Conservation (phyloP, 2,329 filamentous ascomycete genomes). For the Cadophora sp. region DNA sequence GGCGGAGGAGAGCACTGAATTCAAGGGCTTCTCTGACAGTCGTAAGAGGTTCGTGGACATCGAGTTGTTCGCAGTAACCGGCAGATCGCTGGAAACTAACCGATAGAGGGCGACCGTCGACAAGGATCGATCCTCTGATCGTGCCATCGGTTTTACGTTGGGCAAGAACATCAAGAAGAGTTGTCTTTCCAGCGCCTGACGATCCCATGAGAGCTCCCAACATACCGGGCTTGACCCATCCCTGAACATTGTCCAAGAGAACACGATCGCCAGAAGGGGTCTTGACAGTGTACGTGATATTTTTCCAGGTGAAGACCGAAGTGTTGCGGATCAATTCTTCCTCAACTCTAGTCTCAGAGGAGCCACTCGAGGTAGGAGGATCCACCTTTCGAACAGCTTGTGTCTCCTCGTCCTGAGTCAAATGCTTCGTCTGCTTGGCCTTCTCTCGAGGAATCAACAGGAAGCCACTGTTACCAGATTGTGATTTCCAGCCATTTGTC, state of each 20-base stretch:
- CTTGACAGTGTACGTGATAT: conserved; percentile 72
- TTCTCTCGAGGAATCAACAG: conserved; percentile 69
- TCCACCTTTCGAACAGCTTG: conserved; percentile 31
- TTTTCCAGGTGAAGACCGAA: conserved; percentile 76
- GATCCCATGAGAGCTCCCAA: conserved; percentile 68
- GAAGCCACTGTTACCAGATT: conserved; percentile 57
- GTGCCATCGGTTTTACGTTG: conserved; percentile 82
- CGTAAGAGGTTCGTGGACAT: conserved; percentile 79
- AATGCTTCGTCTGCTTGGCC: conserved; percentile 46
- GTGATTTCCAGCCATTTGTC: conserved; percentile 62
- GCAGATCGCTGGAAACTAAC: conserved; percentile 77
- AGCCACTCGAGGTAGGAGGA: conserved; percentile 8
- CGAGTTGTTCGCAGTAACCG: conserved; percentile 91
- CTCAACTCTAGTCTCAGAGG: conserved; percentile 45
- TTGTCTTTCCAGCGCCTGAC: conserved; percentile 67
- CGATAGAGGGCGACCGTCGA: conserved; percentile 71
- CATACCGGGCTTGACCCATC: conserved; percentile 78
- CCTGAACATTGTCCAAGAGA: conserved; percentile 80
- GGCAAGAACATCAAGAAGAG: conserved; percentile 62
- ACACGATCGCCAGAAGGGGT: conserved; percentile 66
- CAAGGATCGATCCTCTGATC: conserved; percentile 80
- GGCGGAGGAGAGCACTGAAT: conserved; percentile 88
- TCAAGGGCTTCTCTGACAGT: conserved; percentile 89
- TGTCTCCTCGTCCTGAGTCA: conserved; percentile 57
- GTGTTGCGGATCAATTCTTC: conserved; percentile 64